phyloP scores from a whole-genome alignment of 257 asterid species.

The Scutellaria barbata region DNA sequence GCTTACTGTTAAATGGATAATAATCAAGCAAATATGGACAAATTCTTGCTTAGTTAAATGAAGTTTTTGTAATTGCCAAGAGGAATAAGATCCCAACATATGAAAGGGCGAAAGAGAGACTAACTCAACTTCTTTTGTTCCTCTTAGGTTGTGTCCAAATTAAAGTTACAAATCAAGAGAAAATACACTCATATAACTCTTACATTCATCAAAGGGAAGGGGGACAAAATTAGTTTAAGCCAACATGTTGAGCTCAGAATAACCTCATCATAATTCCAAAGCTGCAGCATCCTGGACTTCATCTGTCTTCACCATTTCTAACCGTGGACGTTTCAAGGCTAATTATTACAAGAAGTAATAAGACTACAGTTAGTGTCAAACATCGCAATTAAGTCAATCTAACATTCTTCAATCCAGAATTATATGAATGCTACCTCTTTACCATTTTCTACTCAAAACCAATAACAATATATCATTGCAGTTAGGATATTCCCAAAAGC shows the following conservation, averaged over 20 bases:
- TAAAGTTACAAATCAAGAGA: neutral
- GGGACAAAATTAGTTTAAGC: neutral
- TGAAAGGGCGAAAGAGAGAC: too few species aligned
- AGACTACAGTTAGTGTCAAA: slow-evolving; percentile 8
- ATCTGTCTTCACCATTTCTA: slow-evolving; percentile 37
- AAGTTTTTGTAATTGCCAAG: too few species aligned
- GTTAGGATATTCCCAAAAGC: neutral
- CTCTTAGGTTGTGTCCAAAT: neutral
- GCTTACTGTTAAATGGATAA: too few species aligned
- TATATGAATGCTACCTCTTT: neutral
- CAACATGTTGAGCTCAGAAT: slow-evolving; percentile 23
- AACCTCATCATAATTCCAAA: slow-evolving; percentile 36
- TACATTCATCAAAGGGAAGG: neutral
- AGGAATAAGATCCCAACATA: too few species aligned
- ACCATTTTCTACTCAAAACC: neutral
- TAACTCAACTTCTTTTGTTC: slow-evolving; percentile 23
- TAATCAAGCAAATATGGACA: too few species aligned
- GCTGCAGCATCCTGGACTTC: slow-evolving; percentile 37
- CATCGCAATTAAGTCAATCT: too few species aligned
- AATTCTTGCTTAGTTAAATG: too few species aligned
- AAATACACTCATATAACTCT: neutral
- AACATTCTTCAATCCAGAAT: too few species aligned
- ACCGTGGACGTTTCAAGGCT: slow-evolving; percentile 47
- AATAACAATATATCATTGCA: neutral
- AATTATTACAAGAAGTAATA: slow-evolving; percentile 37